Percentiles rank a stretch among this genome's conserved stretches.
Evolutionary conservation across 257 asterid genomes (phyloP).

Genomic region (Primulina eburnea): DNA sequence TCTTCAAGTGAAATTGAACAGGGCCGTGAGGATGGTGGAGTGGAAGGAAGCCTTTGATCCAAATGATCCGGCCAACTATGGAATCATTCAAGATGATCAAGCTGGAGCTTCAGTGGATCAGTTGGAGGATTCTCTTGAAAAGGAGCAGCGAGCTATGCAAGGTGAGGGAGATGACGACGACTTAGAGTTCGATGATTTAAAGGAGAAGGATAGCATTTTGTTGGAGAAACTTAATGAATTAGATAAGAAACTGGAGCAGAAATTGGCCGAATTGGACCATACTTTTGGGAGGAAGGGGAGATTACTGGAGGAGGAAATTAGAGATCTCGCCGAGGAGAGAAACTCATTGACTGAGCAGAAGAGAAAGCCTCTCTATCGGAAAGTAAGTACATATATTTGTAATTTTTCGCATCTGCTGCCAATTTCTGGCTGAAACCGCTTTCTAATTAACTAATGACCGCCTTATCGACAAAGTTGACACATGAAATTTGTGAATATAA

Average conservation of each 20-base stretch:
- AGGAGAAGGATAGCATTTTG: conserved; percentile 73
- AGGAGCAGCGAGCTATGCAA: conserved; percentile 43
- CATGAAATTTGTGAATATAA: conserved; percentile 1
- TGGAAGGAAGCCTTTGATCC: conserved; percentile 83
- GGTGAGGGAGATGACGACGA: conserved; percentile 47
- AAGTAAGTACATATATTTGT: conserved; percentile 43
- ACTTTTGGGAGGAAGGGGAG: conserved; percentile 90
- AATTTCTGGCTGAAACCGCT: neutral
- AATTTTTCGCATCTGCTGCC: conserved; percentile 11
- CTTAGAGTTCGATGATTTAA: conserved; percentile 67
- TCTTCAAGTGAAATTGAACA: conserved; percentile 79
- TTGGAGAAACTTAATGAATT: conserved; percentile 68
- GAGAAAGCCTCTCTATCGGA: conserved; percentile 80
- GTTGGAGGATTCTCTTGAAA: conserved; percentile 43
- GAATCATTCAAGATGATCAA: conserved; percentile 55
- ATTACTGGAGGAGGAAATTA: conserved; percentile 82
- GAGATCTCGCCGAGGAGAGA: conserved; percentile 96
- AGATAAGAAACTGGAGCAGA: conserved; percentile 73
- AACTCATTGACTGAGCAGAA: conserved; percentile 82
- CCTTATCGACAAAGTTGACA: conserved; percentile 9
- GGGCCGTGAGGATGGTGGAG: conserved; percentile 75
- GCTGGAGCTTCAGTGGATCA: conserved; percentile 48
- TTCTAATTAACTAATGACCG: neutral
- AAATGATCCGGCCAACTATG: conserved; percentile 74
- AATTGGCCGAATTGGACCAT: conserved; percentile 74